Evolutionary conservation across 2,329 filamentous ascomycete genomes (phyloP), one percentile per base, ranked within the genome.

Genomic region (Penicillium palitans): DNA sequence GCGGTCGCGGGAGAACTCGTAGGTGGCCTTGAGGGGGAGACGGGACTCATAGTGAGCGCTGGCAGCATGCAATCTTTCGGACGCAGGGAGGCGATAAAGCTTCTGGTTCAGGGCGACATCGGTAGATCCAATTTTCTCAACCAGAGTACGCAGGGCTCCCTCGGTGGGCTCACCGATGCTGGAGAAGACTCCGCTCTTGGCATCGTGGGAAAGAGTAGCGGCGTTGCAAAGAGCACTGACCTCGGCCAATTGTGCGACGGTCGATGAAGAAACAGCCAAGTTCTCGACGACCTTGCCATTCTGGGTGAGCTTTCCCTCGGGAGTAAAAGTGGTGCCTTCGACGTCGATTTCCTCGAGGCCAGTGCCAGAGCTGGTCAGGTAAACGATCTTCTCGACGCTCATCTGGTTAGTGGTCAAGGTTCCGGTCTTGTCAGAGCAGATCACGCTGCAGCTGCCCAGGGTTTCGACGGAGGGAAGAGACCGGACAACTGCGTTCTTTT

Each of bases 361-460:
- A 54, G 80, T 84, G 49, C 91, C 93, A 59, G 84, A 77, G 65
- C 90, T 86, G 68, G 85, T 88, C 66, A 99, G 82, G 73, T 93
- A 91, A 48, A 96, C 90, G 56, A 98, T 79, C 78, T 93, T 96
- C 81, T 88, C 95, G 57, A 97, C 95, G 72, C 95, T 98, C 95
- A 99, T 99, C 78, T 98, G 93, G 79, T 99, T 99, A 41, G 95
- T 99, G 12, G 95, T 99, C 73, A 99, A 80, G 49, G 95, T 99
- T 67, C 95, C 96, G 6, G 95, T 99, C 83, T 99, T 99, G 82
- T 99, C 95, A 4, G 96, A 99, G 81, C 96, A 99, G 74, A 99
- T 97, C 57, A 99, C 93, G 71, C 95, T 99, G 85, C 95, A 99
- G 83, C 95, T 99, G 73, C 95, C 95, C 53, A 99, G 84, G 13